These are phyloP conservation scores for Mercurialis annua DNA, from an alignment of 345 rosid genomes.

Conservation along the genomic window DNA sequence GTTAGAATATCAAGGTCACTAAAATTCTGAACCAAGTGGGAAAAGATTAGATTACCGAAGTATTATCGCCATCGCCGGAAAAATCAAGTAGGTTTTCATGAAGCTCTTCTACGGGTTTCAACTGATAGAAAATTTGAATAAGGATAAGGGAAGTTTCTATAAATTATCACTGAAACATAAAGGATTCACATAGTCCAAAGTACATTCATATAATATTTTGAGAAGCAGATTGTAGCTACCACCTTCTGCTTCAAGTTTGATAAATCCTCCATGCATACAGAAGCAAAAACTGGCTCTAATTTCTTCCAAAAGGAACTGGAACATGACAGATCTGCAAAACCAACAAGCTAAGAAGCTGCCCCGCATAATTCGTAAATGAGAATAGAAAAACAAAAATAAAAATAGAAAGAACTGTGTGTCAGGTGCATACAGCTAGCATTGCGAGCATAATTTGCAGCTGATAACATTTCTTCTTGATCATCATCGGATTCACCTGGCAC, in stretches of 20 bases:
- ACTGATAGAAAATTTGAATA: slow-evolving; percentile 20
- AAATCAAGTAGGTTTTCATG: slow-evolving; percentile 22
- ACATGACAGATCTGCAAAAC: slow-evolving; percentile 43
- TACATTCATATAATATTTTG: slow-evolving; percentile 9
- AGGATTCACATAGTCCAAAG: background rate
- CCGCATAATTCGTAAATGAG: background rate
- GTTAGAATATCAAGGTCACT: background rate
- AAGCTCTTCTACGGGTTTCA: slow-evolving; percentile 27
- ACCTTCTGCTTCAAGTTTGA: slow-evolving; percentile 50
- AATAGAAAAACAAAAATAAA: too few relatives aligned
- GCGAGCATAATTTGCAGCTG: slow-evolving; percentile 45
- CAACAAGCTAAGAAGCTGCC: background rate
- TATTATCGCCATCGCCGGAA: slow-evolving; percentile 13
- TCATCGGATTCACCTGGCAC: slow-evolving; percentile 47
- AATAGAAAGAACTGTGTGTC: background rate
- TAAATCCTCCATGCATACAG: slow-evolving; percentile 32
- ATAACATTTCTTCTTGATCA: slow-evolving; percentile 52
- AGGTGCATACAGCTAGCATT: slow-evolving; percentile 43
- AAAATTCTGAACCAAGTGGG: background rate
- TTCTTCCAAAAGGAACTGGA: slow-evolving; percentile 51
- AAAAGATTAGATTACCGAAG: slow-evolving; percentile 15
- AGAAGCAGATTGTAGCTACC: slow-evolving; percentile 9
- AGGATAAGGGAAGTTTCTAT: background rate
- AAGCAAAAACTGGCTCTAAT: slow-evolving; percentile 39
- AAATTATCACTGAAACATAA: slow-evolving; percentile 1